These are phyloP conservation scores for Leccinum variicolor DNA, from an alignment of 768 basidiomycete genomes.

Conservation along the genomic window DNA sequence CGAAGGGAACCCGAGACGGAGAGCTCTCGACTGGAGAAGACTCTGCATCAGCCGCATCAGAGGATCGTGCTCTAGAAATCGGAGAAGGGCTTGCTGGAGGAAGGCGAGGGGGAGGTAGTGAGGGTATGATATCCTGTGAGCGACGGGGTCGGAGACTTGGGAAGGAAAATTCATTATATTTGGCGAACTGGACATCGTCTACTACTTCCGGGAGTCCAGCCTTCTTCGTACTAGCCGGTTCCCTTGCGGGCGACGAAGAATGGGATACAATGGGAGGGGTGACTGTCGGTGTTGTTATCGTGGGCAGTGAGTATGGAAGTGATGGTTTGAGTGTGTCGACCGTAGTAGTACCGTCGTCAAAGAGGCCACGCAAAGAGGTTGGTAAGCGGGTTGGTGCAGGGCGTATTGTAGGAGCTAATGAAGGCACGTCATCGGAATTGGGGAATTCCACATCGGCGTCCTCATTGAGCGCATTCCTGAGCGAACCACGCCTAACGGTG, in stretches of 20 bases:
- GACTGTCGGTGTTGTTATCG: conserved; percentile 25
- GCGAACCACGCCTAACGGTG: conserved; percentile 50
- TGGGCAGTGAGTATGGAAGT: conserved; percentile 26
- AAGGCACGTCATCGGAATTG: conserved; percentile 11
- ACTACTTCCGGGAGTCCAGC: conserved; percentile 27
- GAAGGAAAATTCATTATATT: conserved; percentile 52
- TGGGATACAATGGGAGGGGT: conserved; percentile 24
- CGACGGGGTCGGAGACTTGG: conserved; percentile 56
- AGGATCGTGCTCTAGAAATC: conserved; percentile 33
- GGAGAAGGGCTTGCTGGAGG: conserved; percentile 32
- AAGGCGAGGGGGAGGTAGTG: conserved; percentile 21
- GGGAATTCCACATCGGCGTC: conserved; percentile 23
- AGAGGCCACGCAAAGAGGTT: conserved; percentile 73
- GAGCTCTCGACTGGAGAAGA: conserved; percentile 11
- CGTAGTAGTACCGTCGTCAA: conserved; percentile 54
- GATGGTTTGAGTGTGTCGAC: conserved; percentile 43
- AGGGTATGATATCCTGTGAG: conserved; percentile 48
- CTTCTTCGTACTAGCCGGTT: conserved; percentile 32
- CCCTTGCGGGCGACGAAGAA: conserved; percentile 37
- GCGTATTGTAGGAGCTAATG: conserved; percentile 46
- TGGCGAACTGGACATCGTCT: conserved; percentile 43
- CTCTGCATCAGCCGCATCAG: conserved; percentile 27
- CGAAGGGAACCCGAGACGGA: conserved; percentile 8
- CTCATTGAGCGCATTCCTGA: conserved; percentile 18
- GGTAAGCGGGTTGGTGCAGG: conserved; percentile 57